Conservation (phyloP, 805 yeast species). For the Lipomyces kockii region DNA sequence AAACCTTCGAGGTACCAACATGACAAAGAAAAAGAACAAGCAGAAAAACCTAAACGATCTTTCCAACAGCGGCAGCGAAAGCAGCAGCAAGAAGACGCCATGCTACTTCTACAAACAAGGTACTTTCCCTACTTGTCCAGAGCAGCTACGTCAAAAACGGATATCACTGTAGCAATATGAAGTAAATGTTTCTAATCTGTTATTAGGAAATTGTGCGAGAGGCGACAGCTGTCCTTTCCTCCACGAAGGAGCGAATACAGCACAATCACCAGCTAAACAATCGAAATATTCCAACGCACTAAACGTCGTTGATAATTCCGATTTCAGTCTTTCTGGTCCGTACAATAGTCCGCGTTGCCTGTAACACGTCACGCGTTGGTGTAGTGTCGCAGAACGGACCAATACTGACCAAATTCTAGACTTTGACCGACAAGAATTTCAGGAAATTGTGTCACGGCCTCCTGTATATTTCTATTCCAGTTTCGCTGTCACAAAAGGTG, state of each 20-base stretch:
- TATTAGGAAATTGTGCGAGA: constrained; percentile 6
- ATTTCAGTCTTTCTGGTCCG: neutral
- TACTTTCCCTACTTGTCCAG: neutral
- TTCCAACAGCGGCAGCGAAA: neutral
- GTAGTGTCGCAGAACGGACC: neutral
- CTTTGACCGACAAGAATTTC: neutral
- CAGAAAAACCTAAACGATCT: neutral
- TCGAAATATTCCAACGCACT: neutral
- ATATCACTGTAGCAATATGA: neutral
- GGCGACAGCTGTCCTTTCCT: constrained; percentile 10
- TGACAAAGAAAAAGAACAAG: constrained; percentile 1
- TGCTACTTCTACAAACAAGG: neutral
- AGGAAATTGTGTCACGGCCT: constrained; percentile 8
- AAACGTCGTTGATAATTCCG: neutral
- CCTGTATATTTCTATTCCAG: constrained; percentile 20
- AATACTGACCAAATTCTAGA: constrained; percentile 1
- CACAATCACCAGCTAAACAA: neutral
- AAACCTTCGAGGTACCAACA: neutral
- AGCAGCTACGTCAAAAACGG: neutral
- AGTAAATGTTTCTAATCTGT: neutral
- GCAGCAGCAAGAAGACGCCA: neutral
- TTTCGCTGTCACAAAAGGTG: constrained; percentile 12
- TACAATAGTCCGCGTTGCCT: neutral
- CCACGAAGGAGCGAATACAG: constrained; percentile 1
- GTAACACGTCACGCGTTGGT: neutral